Percentiles rank a stretch among this genome's conserved stretches.
phyloP scores from a whole-genome alignment of 78 protist genomes.

The Bigelowiella natans region DNA sequence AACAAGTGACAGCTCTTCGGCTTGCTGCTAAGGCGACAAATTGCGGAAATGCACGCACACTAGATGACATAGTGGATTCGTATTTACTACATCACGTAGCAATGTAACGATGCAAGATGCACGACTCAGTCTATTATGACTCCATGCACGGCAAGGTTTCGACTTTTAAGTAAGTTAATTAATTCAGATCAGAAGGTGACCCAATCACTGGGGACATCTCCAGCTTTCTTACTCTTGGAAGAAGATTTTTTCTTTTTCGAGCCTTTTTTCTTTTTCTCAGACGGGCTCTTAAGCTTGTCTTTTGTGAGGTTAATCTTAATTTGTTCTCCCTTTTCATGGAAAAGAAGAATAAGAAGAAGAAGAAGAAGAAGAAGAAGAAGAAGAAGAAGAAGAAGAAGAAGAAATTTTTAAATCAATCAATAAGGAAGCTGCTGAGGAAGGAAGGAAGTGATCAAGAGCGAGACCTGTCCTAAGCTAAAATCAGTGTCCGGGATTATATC shows the following conservation, averaged over 20 bases:
- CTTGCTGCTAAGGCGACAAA: too few relatives aligned
- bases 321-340: neutral
- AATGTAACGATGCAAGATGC: too few relatives aligned
- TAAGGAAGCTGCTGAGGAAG: too few relatives aligned
- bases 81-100: too few relatives aligned
- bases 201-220: neutral
- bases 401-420: too few relatives aligned
- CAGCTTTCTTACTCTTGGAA: neutral
- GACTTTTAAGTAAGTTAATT: too few relatives aligned
- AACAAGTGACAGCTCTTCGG: too few relatives aligned
- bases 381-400: neutral
- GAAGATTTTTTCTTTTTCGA: neutral
- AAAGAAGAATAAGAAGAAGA: neutral
- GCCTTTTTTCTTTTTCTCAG: neutral
- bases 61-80: too few relatives aligned
- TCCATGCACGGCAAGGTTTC: too few relatives aligned
- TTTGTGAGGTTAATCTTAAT: neutral
- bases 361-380: neutral
- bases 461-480: neutral
- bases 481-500: neutral
- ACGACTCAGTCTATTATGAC: too few relatives aligned
- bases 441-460: too few relatives aligned
- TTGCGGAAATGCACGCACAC: too few relatives aligned
- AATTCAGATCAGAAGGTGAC: neutral
- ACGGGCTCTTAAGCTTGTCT: neutral